phyloP scores from a whole-genome alignment of 176 grass and related monocot genomes.

The Triticum dicoccoides region DNA sequence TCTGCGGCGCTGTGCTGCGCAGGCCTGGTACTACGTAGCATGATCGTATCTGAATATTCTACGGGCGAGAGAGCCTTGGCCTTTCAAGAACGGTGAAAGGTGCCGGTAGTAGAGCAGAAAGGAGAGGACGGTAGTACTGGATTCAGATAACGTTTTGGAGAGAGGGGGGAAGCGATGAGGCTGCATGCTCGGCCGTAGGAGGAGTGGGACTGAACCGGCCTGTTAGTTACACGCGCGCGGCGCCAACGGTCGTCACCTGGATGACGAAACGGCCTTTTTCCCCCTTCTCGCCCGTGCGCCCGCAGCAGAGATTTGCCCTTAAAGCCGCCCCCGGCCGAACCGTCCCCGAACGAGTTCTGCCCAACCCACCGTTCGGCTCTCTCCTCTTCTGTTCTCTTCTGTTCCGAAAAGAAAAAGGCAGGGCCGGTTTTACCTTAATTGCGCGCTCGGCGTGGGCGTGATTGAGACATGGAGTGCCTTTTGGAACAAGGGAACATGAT shows the following conservation, averaged over 20 bases:
- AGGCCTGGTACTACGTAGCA: background rate
- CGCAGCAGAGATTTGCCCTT: background rate
- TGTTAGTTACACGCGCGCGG: background rate
- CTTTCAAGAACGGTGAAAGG: background rate
- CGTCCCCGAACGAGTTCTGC: background rate
- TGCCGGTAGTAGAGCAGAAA: background rate
- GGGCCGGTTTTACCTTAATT: background rate
- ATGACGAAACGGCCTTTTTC: background rate
- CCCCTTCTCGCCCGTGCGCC: background rate
- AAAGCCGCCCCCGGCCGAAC: background rate
- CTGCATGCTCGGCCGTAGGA: background rate
- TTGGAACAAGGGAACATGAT: background rate
- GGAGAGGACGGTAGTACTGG: no score
- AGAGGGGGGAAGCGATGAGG: background rate
- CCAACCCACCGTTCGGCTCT: background rate
- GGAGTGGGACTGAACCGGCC: no score
- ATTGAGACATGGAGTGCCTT: background rate
- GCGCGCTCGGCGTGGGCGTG: background rate
- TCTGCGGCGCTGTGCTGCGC: background rate
- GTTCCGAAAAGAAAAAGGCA: background rate
- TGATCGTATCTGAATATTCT: slow-evolving; percentile 29
- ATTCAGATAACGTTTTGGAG: background rate
- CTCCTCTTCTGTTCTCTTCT: background rate
- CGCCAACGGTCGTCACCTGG: background rate
- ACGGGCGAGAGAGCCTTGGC: background rate